Evolutionary conservation across 768 basidiomycete genomes (phyloP).

Genomic region (Vishniacozyma victoriae): DNA sequence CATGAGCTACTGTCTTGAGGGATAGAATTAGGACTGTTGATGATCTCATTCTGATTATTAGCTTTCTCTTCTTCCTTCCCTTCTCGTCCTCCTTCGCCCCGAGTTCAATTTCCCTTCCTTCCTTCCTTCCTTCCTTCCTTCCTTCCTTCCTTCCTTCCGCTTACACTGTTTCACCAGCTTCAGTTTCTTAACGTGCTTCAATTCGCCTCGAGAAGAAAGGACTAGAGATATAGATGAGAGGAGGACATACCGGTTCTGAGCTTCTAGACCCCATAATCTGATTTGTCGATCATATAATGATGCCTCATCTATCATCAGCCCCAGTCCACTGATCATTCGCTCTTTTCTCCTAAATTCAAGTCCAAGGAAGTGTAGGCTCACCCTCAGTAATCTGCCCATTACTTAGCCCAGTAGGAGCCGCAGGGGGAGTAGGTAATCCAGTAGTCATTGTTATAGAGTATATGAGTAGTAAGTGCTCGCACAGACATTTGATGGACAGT

Average conservation of each 20-base stretch:
- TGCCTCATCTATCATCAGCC: conserved; percentile 49
- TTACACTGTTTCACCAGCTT: too few species aligned
- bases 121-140: too few species aligned
- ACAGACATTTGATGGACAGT: too few species aligned
- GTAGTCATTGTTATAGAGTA: background rate
- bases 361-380: conserved; percentile 1
- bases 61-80: too few species aligned
- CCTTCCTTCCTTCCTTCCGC: too few species aligned
- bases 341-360: too few species aligned
- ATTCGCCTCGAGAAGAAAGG: too few species aligned
- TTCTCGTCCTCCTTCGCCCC: too few species aligned
- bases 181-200: too few species aligned
- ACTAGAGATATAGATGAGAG: too few species aligned
- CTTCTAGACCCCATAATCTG: conserved; percentile 95
- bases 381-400: conserved; percentile 34
- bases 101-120: too few species aligned
- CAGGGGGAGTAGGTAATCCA: background rate
- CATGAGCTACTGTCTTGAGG: conserved; percentile 78
- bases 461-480: background rate
- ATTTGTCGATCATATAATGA: conserved; percentile 95
- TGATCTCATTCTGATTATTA: conserved; percentile 87
- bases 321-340: too few species aligned
- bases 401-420: background rate
- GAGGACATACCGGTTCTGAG: conserved; percentile 81
- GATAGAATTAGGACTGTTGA: conserved; percentile 79